Conservation (phyloP, 352 stramenopile species). For the Globisporangium nagaii region DNA sequence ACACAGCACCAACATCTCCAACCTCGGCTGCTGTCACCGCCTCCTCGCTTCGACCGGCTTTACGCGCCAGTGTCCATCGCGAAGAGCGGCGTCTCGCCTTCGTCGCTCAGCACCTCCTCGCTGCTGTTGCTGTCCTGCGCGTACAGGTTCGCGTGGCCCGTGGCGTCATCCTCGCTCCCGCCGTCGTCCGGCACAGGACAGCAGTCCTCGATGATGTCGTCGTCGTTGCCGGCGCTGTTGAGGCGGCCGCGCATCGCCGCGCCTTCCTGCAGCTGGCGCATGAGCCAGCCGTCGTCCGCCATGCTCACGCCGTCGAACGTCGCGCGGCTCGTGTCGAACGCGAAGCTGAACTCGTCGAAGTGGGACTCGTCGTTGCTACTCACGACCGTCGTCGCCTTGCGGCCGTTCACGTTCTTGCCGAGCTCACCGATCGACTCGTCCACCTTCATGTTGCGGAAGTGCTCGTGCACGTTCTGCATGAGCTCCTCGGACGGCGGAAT, state of each 20-base stretch:
- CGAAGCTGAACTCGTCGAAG: constrained; percentile 88
- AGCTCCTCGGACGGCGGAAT: constrained; percentile 73
- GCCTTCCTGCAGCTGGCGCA: constrained; percentile 73
- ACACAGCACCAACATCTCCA: not conserved
- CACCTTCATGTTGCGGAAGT: constrained; percentile 88
- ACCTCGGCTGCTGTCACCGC: not conserved
- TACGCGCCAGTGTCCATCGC: constrained; percentile 7
- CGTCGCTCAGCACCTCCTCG: constrained; percentile 43
- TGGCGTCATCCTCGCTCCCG: constrained; percentile 54
- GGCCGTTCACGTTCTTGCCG: constrained; percentile 49
- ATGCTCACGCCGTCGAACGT: constrained; percentile 79
- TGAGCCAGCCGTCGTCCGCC: constrained; percentile 79
- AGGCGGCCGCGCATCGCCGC: constrained; percentile 67
- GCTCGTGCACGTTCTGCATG: constrained; percentile 86
- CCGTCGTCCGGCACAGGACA: constrained; percentile 31
- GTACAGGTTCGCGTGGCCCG: constrained; percentile 27
- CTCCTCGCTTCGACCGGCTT: not conserved
- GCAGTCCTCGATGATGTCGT: constrained; percentile 27
- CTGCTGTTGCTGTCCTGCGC: constrained; percentile 57
- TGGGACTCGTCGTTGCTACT: constrained; percentile 56
- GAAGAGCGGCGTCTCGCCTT: constrained; percentile 27
- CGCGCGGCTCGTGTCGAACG: constrained; percentile 69
- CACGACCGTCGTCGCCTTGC: constrained; percentile 33
- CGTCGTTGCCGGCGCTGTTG: constrained; percentile 54
- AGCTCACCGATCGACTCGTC: constrained; percentile 73